These are phyloP conservation scores for Papilionanthe hybrid DNA, from an alignment of 116 monocot genomes.

Conservation along the genomic window DNA sequence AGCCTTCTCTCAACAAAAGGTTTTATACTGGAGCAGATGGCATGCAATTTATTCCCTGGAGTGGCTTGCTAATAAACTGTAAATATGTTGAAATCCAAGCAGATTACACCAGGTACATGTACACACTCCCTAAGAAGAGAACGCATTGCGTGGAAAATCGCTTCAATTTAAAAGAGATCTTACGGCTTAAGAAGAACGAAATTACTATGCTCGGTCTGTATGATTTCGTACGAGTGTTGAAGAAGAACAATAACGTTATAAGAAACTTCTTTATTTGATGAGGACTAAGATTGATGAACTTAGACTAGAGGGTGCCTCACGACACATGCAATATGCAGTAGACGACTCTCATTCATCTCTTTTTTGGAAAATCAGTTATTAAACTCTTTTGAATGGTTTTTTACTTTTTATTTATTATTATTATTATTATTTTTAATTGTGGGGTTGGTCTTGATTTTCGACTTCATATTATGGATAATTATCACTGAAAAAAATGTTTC, in stretches of 20 bases:
- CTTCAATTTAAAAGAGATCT: conserved; percentile 29
- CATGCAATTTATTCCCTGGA: conserved; percentile 82
- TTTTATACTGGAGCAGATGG: conserved; percentile 61
- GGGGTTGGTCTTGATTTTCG: too few species aligned
- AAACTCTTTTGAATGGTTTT: too few species aligned
- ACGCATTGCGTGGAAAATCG: conserved; percentile 32
- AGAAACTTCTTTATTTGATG: conserved; percentile 47
- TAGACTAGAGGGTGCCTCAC: conserved; percentile 11
- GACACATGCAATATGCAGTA: conserved; percentile 49
- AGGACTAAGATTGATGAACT: conserved; percentile 20
- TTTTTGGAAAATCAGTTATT: conserved; percentile 70
- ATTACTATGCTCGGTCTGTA: conserved; percentile 64
- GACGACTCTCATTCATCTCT: conserved; percentile 85
- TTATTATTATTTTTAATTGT: too few species aligned
- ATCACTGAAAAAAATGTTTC: too few species aligned
- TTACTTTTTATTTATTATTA: not conserved
- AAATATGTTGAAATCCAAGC: conserved; percentile 83
- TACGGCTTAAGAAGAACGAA: conserved; percentile 49
- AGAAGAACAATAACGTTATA: conserved; percentile 66
- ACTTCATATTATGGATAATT: too few species aligned
- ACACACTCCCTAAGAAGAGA: conserved; percentile 63
- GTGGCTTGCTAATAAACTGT: conserved; percentile 87
- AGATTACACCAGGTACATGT: conserved; percentile 93
- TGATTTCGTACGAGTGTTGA: conserved; percentile 63
- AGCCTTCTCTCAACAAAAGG: conserved; percentile 21